A percentile compares a stretch with the other conserved stretches of the same genome.
Conservation (phyloP, 2,329 filamentous ascomycete genomes). For the Trichoderma arundinaceum region DNA sequence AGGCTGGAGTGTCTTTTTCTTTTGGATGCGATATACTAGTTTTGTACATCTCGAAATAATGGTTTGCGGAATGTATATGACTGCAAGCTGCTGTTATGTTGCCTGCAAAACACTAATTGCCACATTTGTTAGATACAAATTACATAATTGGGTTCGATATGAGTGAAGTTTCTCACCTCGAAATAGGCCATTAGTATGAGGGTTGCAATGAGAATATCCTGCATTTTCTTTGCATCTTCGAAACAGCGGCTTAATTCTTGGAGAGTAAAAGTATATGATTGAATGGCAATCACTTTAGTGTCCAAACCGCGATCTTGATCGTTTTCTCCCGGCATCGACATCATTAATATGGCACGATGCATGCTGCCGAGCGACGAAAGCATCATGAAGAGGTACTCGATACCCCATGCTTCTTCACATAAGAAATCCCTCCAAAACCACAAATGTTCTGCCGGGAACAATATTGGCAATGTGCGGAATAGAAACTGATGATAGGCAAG, state of each 20-base stretch:
- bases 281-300: no score
- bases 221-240: conserved; percentile 12
- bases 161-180: background rate
- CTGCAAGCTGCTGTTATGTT: conserved; percentile 13
- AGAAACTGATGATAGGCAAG: conserved; percentile 27
- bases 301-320: no score
- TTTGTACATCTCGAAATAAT: conserved; percentile 22
- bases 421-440: conserved; percentile 25
- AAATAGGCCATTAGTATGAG: conserved; percentile 25
- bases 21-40: background rate
- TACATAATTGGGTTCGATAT: background rate
- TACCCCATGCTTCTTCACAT: conserved; percentile 26
- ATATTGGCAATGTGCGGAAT: conserved; percentile 17
- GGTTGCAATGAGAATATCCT: conserved; percentile 8
- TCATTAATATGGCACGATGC: background rate
- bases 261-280: no score
- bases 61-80: conserved; percentile 15
- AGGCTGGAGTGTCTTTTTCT: background rate
- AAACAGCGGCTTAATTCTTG: no score
- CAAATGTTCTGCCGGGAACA: conserved; percentile 14
- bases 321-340: no score
- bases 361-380: conserved; percentile 24
- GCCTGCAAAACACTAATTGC: background rate
- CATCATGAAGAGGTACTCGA: conserved; percentile 21
- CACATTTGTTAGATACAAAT: background rate